Evolutionary conservation across 2,329 filamentous ascomycete species (phyloP), one percentile per base, ranked within the genome.

Genomic region (Grosmannia serpens): DNA sequence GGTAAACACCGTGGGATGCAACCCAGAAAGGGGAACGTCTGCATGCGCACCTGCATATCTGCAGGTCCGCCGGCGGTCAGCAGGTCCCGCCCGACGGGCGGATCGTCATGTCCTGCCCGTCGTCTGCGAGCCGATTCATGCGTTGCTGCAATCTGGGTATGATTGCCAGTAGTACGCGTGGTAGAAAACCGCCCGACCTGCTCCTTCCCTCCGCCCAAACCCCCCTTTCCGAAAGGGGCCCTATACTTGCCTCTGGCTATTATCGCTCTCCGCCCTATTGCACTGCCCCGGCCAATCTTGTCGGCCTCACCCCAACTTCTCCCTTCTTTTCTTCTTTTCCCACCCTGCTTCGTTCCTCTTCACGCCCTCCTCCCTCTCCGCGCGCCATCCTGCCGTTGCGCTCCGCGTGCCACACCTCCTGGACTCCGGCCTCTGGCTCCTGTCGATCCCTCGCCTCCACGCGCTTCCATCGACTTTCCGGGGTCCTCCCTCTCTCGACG

Each of bases 121-220:
- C 31, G 31, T 33, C 31, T 33, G 31, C 31, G 31, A 33, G 31
- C 31, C 5, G 31, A 10, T 10, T 33, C 31, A 10, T 33, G 31
- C 31, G 31, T 33, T 33, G 31, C n/a, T n/a, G n/a, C n/a, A n/a
- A n/a, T n/a, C n/a, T n/a, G n/a, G n/a, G n/a, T n/a, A n/a, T n/a
- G n/a, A n/a, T n/a, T n/a, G n/a, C n/a, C n/a, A n/a, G n/a, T 27
- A 31, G 22, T 9, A 24, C 7, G 27, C 15, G 11, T 24, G 29
- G 44, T 60, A 60, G 58, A 60, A 57, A 60, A 60, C 55, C 20
- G 44, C 58, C 31, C 47, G 58, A 46, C 44, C 46, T 56, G 50
- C 58, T 53, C 51, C 22, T 53, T 53, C 58, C 31, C 33, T 55
- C 44, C 50, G 29, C 33, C 17, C 17, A 26, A 11, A 9, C 22